These are phyloP conservation scores for Strobilomyces echinocephalus DNA, from an alignment of 768 basidiomycete genomes.

Conservation along the genomic window DNA sequence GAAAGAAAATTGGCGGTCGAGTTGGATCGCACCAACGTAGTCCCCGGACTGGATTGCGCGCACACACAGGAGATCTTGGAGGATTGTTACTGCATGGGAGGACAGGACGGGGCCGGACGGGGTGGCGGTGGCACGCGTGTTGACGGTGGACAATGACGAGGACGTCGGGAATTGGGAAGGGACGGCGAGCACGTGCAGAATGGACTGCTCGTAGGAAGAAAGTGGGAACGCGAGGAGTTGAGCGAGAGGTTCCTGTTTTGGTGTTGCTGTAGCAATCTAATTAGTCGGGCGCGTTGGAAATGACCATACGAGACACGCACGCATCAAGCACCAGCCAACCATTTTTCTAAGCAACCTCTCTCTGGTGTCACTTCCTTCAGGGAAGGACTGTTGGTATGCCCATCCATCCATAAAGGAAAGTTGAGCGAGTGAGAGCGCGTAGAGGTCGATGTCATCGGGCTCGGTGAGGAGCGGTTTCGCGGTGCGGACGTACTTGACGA, in stretches of 20 bases:
- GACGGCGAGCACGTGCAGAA: conserved; percentile 55
- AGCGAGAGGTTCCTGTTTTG: conserved; percentile 52
- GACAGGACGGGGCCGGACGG: conserved; percentile 30
- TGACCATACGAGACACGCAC: conserved; percentile 40
- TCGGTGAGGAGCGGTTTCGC: conserved; percentile 68
- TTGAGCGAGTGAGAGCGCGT: conserved; percentile 62
- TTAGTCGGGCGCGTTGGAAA: background rate
- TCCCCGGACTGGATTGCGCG: conserved; percentile 71
- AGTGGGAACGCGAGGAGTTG: conserved; percentile 65
- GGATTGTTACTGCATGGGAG: conserved; percentile 44
- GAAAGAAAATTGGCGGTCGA: conserved; percentile 59
- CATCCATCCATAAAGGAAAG: conserved; percentile 66
- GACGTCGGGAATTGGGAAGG: conserved; percentile 40
- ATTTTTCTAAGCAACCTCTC: conserved; percentile 53
- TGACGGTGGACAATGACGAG: conserved; percentile 14
- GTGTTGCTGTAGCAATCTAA: conserved; percentile 42
- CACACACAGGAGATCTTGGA: conserved; percentile 77
- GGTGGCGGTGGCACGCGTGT: background rate
- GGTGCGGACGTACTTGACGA: conserved; percentile 71
- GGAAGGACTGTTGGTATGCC: conserved; percentile 69
- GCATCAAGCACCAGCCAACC: conserved; percentile 62
- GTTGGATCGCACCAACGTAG: conserved; percentile 67
- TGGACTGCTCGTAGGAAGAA: conserved; percentile 56
- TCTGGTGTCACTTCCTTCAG: conserved; percentile 51
- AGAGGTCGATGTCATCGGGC: conserved; percentile 67